Evolutionary conservation across 257 asterid genomes (phyloP), one percentile per base, ranked within the genome.

Genomic region (Rubia yunnanensis): DNA sequence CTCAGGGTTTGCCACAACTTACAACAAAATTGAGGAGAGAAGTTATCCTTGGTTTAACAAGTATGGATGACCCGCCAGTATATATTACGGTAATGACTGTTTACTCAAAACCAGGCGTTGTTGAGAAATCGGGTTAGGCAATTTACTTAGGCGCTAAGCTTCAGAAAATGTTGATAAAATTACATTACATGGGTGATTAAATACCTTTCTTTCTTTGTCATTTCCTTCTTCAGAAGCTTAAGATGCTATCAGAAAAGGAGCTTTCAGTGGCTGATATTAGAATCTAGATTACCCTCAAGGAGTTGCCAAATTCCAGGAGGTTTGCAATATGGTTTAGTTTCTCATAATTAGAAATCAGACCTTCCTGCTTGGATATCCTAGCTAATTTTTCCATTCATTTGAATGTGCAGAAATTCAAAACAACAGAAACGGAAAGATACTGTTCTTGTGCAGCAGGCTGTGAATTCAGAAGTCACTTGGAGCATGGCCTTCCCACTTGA

Each of bases 1-100:
- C 92, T 89, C 58, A 63, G 99, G 65, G 95, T 85, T 38, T 94
- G 99, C 76, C 99, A 89, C 82, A 90, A 76, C 96, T 89, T 44
- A 84, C 97, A 24, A 58, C 88, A 70, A 94, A 89, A 64, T 72
- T 88, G 63, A 83, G 79, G 83, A 88, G 99, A 82, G 99, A 94
- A 84, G 87, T 94, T 35, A 83, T 94, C 73, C 99, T 94, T 66
- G 99, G 99, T 53, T 74, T 96, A 75, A 87, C 96, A 67, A 86
- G 85, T 69, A 57, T 94, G 4, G 97, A 89, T 71, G 96, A 94
- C 72, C 96, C 99, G 64, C 96, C 94, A 74, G 88, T 75, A 70
- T 94, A 89, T 60, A 73, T 94, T 28, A 83, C 88, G 88, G 99
- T 94, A 87, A 72, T 67, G 52, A 15, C 41, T 70, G 15, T 64